Base-by-base conservation (phyloP, 75 land plant species). In the Sequoia sempervirens region DNA sequence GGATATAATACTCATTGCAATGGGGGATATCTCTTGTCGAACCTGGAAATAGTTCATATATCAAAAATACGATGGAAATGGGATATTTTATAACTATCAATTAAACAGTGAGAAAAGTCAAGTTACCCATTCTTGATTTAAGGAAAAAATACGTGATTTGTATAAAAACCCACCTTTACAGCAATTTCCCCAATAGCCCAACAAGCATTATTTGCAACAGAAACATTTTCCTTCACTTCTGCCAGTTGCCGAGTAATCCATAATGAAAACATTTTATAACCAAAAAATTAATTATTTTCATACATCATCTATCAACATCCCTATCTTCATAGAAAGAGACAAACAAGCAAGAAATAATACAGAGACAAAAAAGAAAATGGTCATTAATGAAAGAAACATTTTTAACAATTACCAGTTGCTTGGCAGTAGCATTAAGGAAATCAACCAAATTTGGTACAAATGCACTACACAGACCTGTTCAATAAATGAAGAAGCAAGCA, bases 381-480 rank as follows among this genome's bases (percentile, higher is more conserved):
- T 73, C 10, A 8, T 56, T 58, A 5, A 34, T 32, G 18, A 4
- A 34, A 13, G 52, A 56, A 79, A 61, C 38, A 28, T 11, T 38
- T 30, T 58, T 74, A 86, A 50, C 37, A 74, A 85, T 82, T 88
- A 97, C 99, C 93, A 96, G 83, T 75, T 97, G 96, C 82, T 93
- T 94, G 34, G 96, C 91, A 38, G 98, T 96, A 85, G 90, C 83
- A 84, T 82, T 90, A 2, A 97, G 91, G 86, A 94, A 96, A 36
- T 97, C 98, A 37, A 89, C 72, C 37, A 97, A 84, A 15, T 94
- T 91, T 45, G 96, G 93, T 89, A 95, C 86, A 97, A 87, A 85
- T 96, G 96, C 41, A 91, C 91, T 58, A 94, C 91, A 81, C 98
- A 96, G 17, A 94, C 98, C 98, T 97, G 84, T 76, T 15, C 23